Evolutionary conservation across 2,329 filamentous ascomycete genomes (phyloP), one percentile per base, ranked within the genome.

Genomic region (Diplodia scrobiculata): DNA sequence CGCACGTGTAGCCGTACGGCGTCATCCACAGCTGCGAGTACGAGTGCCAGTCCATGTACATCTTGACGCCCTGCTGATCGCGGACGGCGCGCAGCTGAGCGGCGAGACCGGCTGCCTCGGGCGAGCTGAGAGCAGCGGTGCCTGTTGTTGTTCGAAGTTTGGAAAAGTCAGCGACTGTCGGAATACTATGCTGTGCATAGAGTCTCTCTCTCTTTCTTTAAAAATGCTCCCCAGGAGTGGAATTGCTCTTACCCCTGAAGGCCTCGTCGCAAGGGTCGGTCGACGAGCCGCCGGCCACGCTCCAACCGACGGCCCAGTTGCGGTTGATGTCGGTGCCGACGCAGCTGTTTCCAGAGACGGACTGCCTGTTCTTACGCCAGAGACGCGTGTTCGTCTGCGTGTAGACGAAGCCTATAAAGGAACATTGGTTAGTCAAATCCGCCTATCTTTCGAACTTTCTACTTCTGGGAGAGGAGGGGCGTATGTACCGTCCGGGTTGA

Each of bases 21-120:
- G 32, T 52, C 60, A 63, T 63, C 60, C 60, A 63, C 19, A 63
- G 60, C 60, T 63, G 60, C 60, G 60, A 63, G 76, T 88, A 90
- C 0, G 85, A 82, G 76, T 90, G 87, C 72, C 84, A 86, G 75
- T 90, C 87, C 69, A 89, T 84, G 75, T 84, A 90, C 2, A 88
- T 79, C 71, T 85, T 83, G 48, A 89, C 77, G 0, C 85, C 84
- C 68, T 84, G 79, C 17, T 73, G 73, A 1, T 73, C 72, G 3
- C 79, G 76, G 27, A 87, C 71, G 47, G 74, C 71, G 55, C 79
- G 77, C 21, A 84, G 76, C 53, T 83, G 82, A 5, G 79, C 77
- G 34, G 80, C 79, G 9, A 89, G 77, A 3, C 69, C 73, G 64
- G 76, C 76, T 59, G 75, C 77, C 68, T 78, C 76, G 5, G 75